A percentile compares a stretch with the other conserved stretches of the same genome.
Conservation (phyloP, 169 alveolate genomes). For the Eimeria acervulina region DNA sequence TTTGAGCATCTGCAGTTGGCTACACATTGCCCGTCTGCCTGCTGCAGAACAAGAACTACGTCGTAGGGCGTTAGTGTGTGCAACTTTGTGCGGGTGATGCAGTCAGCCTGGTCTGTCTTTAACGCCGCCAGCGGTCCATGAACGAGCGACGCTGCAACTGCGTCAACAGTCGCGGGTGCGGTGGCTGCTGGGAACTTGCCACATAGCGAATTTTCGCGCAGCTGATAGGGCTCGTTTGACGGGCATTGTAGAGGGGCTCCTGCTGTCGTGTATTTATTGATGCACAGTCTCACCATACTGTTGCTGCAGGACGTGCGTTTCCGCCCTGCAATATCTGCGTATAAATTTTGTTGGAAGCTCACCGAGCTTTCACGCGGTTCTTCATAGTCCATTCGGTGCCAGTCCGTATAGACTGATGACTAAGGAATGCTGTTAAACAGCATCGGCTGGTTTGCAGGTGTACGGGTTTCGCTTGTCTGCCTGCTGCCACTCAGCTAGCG, state of each 20-base stretch:
- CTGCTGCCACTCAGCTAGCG: no score
- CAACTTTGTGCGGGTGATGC: neutral
- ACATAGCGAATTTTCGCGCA: neutral
- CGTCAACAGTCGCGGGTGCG: neutral
- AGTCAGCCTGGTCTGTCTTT: neutral
- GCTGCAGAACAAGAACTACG: neutral
- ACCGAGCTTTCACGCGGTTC: no score
- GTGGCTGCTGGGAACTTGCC: neutral
- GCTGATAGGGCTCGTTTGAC: neutral
- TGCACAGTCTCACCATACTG: neutral
- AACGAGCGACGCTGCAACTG: neutral
- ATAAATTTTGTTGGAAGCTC: no score
- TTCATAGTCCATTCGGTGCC: no score
- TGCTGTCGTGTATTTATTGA: neutral
- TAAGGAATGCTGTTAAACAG: no score
- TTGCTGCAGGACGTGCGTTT: neutral
- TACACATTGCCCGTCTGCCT: neutral
- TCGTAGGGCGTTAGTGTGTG: neutral
- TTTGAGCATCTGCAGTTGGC: neutral
- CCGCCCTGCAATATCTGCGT: no score
- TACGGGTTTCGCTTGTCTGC: no score
- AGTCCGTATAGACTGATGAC: no score
- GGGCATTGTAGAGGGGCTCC: neutral
- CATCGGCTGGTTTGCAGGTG: no score
- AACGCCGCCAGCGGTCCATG: neutral